phyloP scores from a whole-genome alignment of 1,139 yeast species.

The Trichomonascaceae sp. region DNA sequence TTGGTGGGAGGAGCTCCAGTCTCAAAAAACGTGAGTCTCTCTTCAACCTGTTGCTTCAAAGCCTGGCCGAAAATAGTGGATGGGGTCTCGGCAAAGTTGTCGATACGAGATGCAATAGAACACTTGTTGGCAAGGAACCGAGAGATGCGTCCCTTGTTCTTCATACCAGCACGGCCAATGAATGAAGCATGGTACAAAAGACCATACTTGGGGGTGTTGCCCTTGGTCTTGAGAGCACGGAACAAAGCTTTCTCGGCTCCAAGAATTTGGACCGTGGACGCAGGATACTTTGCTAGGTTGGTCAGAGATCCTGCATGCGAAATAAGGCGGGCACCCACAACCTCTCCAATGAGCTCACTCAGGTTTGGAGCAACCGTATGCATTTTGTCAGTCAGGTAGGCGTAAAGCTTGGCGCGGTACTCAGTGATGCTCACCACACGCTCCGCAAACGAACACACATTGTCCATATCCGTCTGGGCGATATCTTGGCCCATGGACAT shows the following conservation, averaged over 20 bases:
- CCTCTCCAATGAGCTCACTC: slow-evolving; percentile 94
- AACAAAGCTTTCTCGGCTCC: slow-evolving; percentile 99
- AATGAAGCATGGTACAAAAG: slow-evolving; percentile 93
- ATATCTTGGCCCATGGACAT: slow-evolving; percentile 99
- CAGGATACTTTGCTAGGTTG: slow-evolving; percentile 93
- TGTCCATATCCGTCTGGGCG: slow-evolving; percentile 84
- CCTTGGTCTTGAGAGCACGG: slow-evolving; percentile 97
- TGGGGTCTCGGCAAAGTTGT: slow-evolving; percentile 56
- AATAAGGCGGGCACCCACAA: slow-evolving; percentile 94
- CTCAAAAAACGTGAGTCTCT: slow-evolving; percentile 89
- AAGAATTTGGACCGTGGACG: slow-evolving; percentile 93
- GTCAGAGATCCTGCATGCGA: slow-evolving; percentile 98
- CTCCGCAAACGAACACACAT: slow-evolving; percentile 82
- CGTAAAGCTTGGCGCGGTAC: slow-evolving; percentile 78
- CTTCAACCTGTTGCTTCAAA: slow-evolving; percentile 93
- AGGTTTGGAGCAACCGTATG: slow-evolving; percentile 96
- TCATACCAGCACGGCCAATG: slow-evolving; percentile 91
- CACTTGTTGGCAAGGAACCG: slow-evolving; percentile 98
- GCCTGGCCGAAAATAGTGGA: slow-evolving; percentile 74
- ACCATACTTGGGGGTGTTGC: slow-evolving; percentile 97
- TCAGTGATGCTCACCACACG: slow-evolving; percentile 90
- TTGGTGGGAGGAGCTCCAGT: slow-evolving; percentile 96
- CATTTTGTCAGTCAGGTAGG: slow-evolving; percentile 90
- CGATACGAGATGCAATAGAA: slow-evolving; percentile 97
- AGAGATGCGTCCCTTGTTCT: slow-evolving; percentile 97